These are phyloP conservation scores for Aspergillus japonicus DNA, from an alignment of 2,329 filamentous ascomycete species.

Conservation along the genomic window DNA sequence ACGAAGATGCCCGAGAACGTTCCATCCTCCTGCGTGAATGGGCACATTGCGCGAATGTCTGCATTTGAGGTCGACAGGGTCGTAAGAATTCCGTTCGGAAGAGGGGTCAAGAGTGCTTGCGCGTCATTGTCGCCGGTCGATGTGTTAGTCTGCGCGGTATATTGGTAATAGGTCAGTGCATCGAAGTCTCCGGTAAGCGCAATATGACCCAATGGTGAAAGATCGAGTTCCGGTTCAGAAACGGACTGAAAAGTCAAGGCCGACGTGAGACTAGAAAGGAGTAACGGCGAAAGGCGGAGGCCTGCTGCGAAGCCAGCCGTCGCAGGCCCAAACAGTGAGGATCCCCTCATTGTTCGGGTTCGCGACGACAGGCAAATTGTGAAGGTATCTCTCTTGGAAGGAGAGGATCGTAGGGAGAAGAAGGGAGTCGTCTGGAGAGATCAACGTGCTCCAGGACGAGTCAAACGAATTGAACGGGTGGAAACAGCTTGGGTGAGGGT, in stretches of 20 bases:
- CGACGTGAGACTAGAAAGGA: constrained; percentile 24
- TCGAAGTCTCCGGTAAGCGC: constrained; percentile 87
- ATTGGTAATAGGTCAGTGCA: constrained; percentile 87
- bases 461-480: constrained; percentile 7
- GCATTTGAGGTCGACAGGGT: constrained; percentile 75
- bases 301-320: constrained; percentile 40
- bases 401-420: neutral
- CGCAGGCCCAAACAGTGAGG: constrained; percentile 48
- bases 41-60: constrained; percentile 84
- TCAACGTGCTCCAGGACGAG: neutral
- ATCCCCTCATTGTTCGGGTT: constrained; percentile 43
- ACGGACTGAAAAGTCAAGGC: constrained; percentile 39
- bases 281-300: constrained; percentile 27
- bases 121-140: constrained; percentile 68
- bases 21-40: constrained; percentile 67
- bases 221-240: constrained; percentile 57
- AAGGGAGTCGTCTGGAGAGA: constrained; percentile 1
- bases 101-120: constrained; percentile 73
- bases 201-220: constrained; percentile 74
- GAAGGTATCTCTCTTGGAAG: constrained; percentile 8
- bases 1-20: constrained; percentile 73
- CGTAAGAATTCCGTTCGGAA: constrained; percentile 82
- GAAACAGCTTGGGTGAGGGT: constrained; percentile 11
- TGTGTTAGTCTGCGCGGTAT: constrained; percentile 70
- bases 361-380: constrained; percentile 37